Base-by-base conservation (phyloP, 1,139 yeast genomes). In the Kluyveromyces sp. region DNA sequence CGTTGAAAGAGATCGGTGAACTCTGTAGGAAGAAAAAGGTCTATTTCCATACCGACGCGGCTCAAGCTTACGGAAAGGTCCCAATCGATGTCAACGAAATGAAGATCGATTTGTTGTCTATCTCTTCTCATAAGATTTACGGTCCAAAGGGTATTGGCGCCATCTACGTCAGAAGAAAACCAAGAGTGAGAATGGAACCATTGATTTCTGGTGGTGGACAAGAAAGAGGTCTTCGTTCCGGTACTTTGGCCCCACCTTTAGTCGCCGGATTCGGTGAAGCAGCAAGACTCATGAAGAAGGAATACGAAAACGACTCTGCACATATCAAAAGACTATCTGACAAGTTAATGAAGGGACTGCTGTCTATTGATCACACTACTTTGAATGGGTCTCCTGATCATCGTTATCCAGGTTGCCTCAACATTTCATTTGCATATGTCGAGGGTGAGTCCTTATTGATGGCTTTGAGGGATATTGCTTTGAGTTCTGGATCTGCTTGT, bases 81-180 rank as follows among this genome's bases (percentile, higher is more conserved):
- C 87, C 88, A 42, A 69, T 92, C 46, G 96, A 92, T 60, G 99
- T 92, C 49, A 88, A 94, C 69, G 86, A 82, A 55, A 78, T 82
- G 83, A 88, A 92, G 63, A 85, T 92, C 57, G 99, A 92, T 66
- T 69, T 89, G 53, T 73, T 94, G 80, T 87, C 96, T 17, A 84
- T 92, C 49, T 86, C 96, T 0, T 89, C 95, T 3, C 99, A 92
- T 69, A 92, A 92, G 70, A 83, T 94, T 48, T 92, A 94, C 65
- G 99, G 98, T 3, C 99, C 99, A 52, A 92, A 83, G 77, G 99
- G 99, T 50, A 77, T 88, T 52, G 99, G 99, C 58, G 99, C 98
- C 13, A 73, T 89, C 56, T 92, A 77, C 61, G 92, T 94, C 33
- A 81, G 98, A 68, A 84, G 99, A 75, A 80, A 98, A 67, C 99